A percentile compares a stretch with the other conserved stretches of the same genome.
phyloP scores from a whole-genome alignment of 208 protist species.

The Wallacemonas sp. region DNA sequence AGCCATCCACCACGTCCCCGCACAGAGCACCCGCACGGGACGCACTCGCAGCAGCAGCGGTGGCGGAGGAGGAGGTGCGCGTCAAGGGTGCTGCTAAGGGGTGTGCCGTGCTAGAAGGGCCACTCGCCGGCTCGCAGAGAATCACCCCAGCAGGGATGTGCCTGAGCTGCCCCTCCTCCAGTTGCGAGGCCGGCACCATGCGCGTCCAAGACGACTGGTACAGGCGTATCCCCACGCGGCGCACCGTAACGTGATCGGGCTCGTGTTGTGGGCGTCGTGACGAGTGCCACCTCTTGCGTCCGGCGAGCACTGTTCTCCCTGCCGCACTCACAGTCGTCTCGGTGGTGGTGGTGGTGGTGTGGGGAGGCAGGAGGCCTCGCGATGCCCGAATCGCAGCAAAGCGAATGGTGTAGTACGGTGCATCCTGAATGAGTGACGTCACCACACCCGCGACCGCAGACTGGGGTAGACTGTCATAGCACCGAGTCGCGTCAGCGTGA shows the following conservation, averaged over 20 bases:
- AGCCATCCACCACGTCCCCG: constrained; percentile 23
- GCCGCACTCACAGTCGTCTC: background rate
- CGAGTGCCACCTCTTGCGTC: too few relatives aligned
- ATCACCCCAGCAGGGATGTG: constrained; percentile 48
- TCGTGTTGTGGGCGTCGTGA: too few relatives aligned
- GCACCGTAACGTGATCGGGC: background rate
- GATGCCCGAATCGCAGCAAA: constrained; percentile 27
- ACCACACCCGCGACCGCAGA: constrained; percentile 38
- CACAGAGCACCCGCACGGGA: background rate
- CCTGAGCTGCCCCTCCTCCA: constrained; percentile 22
- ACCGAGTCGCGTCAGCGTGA: constrained; percentile 62
- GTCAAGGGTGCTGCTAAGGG: too few relatives aligned
- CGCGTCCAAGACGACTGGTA: constrained; percentile 18
- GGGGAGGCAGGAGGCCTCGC: too few relatives aligned
- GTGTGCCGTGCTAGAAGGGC: too few relatives aligned
- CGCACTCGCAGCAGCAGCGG: background rate
- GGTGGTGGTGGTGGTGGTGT: too few relatives aligned
- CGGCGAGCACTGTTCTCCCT: background rate
- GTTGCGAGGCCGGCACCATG: constrained; percentile 23
- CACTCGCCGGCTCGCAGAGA: constrained; percentile 40
- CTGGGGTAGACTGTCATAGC: constrained; percentile 76
- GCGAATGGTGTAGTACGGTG: constrained; percentile 41
- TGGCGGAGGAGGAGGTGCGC: too few relatives aligned
- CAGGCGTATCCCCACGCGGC: constrained; percentile 2
- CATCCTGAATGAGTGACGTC: constrained; percentile 38